Evolutionary conservation across 331 rosid genomes (phyloP), one percentile per base, ranked within the genome.

Genomic region (Spiraea crenata): DNA sequence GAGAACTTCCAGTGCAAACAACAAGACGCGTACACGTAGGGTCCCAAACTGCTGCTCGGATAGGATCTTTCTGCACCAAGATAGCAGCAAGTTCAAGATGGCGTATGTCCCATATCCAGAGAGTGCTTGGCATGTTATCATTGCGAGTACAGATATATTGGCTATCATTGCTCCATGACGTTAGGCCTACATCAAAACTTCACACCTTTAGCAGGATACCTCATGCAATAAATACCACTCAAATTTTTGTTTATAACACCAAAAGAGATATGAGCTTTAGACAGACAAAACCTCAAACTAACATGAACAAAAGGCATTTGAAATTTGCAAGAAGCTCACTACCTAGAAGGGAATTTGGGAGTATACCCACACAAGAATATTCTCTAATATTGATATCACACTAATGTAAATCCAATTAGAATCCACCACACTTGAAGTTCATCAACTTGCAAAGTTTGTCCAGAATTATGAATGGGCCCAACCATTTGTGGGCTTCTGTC

Each of bases 101-200:
- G 73, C 86, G 80, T 63, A 93, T 77, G 83, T 93, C 93, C 99
- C 99, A 93, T 77, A 93, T 83, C 99, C 99, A 93, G 20, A 93
- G 89, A 56, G 82, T 76, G 47, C 90, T 87, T 34, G 97, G 96
- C 97, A 91, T 91, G 82, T 96, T 91, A 46, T 93, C 97, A 2
- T 91, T 93, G 12, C 99, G 97, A 46, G 97, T 87, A 38, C 90
- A 93, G 38, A 91, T 87, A 73, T 85, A 93, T 74, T 93, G 99
- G 86, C 99, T 91, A 73, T 93, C 95, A 7, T 74, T 80, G 87
- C 99, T 93, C 99, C 99, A 93, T 19, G 96, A 84, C 88, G 86
- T 58, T 54, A 91, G 81, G 49, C 99, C 99, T 93, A 51, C 17
- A 52, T 25, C 11, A 72, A 57, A 67, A 67, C 13, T 35, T 55